Evolutionary conservation across 2,329 filamentous ascomycete genomes (phyloP), one percentile per base, ranked within the genome.

Genomic region (Thelonectria discophora): DNA sequence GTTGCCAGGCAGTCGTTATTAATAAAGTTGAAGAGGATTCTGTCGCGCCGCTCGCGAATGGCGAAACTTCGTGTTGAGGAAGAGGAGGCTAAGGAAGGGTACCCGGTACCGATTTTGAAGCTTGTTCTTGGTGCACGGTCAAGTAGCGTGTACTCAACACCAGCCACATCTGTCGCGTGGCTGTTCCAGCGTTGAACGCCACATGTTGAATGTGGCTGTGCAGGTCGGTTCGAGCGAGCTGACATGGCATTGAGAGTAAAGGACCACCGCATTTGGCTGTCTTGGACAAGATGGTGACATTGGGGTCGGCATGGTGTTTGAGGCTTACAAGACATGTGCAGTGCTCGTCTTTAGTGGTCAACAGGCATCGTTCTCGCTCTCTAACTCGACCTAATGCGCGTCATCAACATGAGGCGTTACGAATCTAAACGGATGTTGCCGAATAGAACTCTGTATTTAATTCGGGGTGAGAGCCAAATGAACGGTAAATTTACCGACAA

Each of bases 41-140:
- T 73, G 69, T 64, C 66, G 62, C 57, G 56, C 62, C 64, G 65
- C 62, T 64, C 53, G 34, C 52, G 56, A 66, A 65, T 59, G 51
- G 63, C 52, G 40, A 55, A 67, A 60, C 58, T 63, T 69, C 63
- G 53, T 55, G 64, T 47, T 58, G 53, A 51, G 55, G 48, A 51
- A 32, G 51, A 58, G 61, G 62, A 62, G 61, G 55, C 32, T n/a
- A 62, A 42, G 39, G 27, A 12, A 7, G 49, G 43, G 67, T 70
- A 70, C 24, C 27, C 17, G 30, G 46, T 68, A 71, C 69, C 11
- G 6, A 11, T 5, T 37, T 13, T 3, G 34, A 2, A 12, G 12
- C 32, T 50, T 45, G 2, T 6, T 13, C 11, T n/a, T 4, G 10
- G 12, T 39, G 15, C 5, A 11, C 13, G 45, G 11, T 8, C 15